phyloP scores from a whole-genome alignment of 164 flowering plant genomes.

The Kalanchoe fedtschenkoi region DNA sequence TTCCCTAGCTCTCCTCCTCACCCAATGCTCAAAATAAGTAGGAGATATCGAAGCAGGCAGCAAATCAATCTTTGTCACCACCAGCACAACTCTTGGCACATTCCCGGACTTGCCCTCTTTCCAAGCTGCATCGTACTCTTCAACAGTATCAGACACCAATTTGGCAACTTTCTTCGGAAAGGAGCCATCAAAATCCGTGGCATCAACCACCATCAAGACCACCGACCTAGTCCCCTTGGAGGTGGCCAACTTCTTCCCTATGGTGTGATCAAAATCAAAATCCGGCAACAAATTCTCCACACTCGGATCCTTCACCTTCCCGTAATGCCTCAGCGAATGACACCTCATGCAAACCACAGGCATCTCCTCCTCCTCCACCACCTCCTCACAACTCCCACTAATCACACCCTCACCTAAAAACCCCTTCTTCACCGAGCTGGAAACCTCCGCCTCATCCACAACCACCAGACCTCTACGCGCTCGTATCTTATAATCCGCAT shows the following conservation, averaged over 20 bases:
- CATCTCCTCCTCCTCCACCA: slow-evolving; percentile 8
- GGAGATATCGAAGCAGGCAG: slow-evolving; percentile 49
- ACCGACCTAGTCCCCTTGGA: slow-evolving; percentile 49
- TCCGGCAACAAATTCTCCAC: slow-evolving; percentile 88
- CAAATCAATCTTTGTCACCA: slow-evolving; percentile 82
- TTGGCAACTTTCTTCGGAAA: slow-evolving; percentile 68
- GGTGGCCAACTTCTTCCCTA: slow-evolving; percentile 56
- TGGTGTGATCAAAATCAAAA: slow-evolving; percentile 87
- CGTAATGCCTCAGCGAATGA: slow-evolving; percentile 71
- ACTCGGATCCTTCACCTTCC: slow-evolving; percentile 63
- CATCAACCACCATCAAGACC: slow-evolving; percentile 84
- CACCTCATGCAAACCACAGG: slow-evolving; percentile 84
- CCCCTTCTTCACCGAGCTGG: slow-evolving; percentile 54
- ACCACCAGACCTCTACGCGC: slow-evolving; percentile 26
- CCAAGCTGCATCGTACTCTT: slow-evolving; percentile 67
- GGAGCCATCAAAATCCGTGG: slow-evolving; percentile 83
- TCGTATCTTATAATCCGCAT: slow-evolving; percentile 20
- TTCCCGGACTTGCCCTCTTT: slow-evolving; percentile 80
- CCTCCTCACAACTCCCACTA: background rate
- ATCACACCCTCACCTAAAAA: slow-evolving; percentile 17
- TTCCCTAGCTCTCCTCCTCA: slow-evolving; percentile 67
- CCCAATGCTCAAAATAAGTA: slow-evolving; percentile 78
- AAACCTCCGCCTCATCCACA: slow-evolving; percentile 50
- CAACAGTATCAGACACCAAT: slow-evolving; percentile 53
- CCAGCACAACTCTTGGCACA: slow-evolving; percentile 75